Evolutionary conservation across 1,284 basidiomycete species (phyloP), one percentile per base, ranked within the genome.

Genomic region (Flammula alnicola): DNA sequence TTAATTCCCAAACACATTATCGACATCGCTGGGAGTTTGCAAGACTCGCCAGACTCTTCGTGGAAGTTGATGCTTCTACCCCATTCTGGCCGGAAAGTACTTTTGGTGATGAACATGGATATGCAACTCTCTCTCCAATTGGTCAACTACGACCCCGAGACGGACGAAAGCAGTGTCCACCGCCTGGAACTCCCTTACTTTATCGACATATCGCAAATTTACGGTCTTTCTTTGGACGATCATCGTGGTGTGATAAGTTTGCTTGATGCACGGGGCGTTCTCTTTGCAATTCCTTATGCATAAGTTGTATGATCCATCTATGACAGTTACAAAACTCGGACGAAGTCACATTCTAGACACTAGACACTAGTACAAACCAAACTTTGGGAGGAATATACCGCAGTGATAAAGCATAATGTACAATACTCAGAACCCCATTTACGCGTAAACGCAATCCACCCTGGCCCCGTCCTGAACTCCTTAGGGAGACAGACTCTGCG

Each of bases 201-300:
- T 37, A 44, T 66, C 5, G 47, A 55, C 29, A 26, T 57, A 22
- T 40, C 46, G 16, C 23, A 33, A 25, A 44, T 59, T 4, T 47
- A 55, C 32, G 59, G 62, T n/a, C 45, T 64, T 14, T 57, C 53
- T 22, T 37, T 64, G 23, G 64, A 66, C 42, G 64, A 66, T 29
- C 55, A 62, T 43, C 36, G 50, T 20, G 64, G 64, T 8, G 52
- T 57, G n/a, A 43, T 66, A 20, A 56, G 57, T 16, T 23, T 65
- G 20, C 45, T 60, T 17, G 56, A 63, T 48, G 44, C 41, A 11
- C 37, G 44, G 10, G 59, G 59, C 17, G 11, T 29, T 17, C 39
- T 63, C 37, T 61, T 49, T 47, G 44, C 54, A 12, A 46, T 62
- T 37, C 49, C 59, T 30, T 64, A 58, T 51, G 63, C 60, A 4